These are phyloP conservation scores for Parasitella parasitica DNA, from an alignment of 371 early-diverging fungal species.

Conservation along the genomic window DNA sequence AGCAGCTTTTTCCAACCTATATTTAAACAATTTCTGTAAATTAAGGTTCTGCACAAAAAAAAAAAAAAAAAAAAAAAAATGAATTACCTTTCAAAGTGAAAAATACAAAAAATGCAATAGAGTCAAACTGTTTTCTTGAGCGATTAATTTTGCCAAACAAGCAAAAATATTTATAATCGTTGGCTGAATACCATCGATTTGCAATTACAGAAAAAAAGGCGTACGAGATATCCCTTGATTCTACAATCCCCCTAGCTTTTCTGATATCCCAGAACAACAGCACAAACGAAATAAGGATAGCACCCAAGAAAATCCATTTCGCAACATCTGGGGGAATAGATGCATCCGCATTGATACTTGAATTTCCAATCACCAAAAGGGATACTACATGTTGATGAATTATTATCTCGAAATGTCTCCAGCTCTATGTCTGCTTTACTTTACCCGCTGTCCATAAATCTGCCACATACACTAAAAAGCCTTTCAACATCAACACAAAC, in stretches of 20 bases:
- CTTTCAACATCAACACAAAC: constrained; percentile 73
- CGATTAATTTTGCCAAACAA: constrained; percentile 78
- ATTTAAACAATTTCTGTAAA: not conserved
- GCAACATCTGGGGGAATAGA: constrained; percentile 39
- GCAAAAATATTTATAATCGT: constrained; percentile 80
- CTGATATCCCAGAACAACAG: constrained; percentile 77
- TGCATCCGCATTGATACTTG: constrained; percentile 57
- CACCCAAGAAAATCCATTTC: constrained; percentile 71
- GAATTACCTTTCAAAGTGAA: constrained; percentile 76
- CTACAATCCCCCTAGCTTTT: constrained; percentile 68
- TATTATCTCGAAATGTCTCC: not conserved
- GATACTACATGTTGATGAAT: not conserved
- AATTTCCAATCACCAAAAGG: constrained; percentile 44
- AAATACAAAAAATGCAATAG: constrained; percentile 84
- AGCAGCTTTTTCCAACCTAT: constrained; percentile 84
- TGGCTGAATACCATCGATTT: constrained; percentile 63
- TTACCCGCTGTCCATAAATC: constrained; percentile 71
- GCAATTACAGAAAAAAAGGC: constrained; percentile 79
- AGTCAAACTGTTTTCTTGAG: constrained; percentile 64
- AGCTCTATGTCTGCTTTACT: constrained; percentile 5
- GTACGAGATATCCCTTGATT: constrained; percentile 74
- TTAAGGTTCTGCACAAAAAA: constrained; percentile 29
- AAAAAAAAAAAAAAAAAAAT: no score
- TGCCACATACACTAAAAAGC: constrained; percentile 73
- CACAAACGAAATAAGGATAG: constrained; percentile 70